phyloP scores from a whole-genome alignment of 495 filamentous ascomycete genomes.

The Neurospora tetraspora region DNA sequence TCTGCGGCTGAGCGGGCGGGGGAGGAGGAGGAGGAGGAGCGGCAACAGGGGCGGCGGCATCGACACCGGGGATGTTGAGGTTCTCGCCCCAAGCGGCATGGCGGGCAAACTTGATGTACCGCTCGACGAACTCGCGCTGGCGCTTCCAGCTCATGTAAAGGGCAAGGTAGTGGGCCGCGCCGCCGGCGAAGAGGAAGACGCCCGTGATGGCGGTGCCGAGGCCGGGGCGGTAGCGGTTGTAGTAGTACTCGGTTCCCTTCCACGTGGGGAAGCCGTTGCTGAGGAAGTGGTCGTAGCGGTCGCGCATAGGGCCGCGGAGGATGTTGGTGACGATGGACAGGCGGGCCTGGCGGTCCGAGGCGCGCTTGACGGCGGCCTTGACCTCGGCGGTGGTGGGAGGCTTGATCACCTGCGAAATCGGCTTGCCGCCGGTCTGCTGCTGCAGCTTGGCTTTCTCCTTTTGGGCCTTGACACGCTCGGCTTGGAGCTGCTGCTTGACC shows the following conservation, averaged over 20 bases:
- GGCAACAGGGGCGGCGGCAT: slow-evolving; percentile 32
- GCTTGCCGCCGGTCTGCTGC: slow-evolving; percentile 41
- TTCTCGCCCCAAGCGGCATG: slow-evolving; percentile 73
- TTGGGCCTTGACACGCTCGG: slow-evolving; percentile 52
- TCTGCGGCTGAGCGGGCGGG: slow-evolving; percentile 20
- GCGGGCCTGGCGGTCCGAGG: slow-evolving; percentile 68
- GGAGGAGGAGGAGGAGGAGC: slow-evolving; percentile 23
- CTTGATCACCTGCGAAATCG: slow-evolving; percentile 58
- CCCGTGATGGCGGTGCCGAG: slow-evolving; percentile 74
- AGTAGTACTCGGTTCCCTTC: slow-evolving; percentile 98
- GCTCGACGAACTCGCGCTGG: slow-evolving; percentile 78
- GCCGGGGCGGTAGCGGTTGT: slow-evolving; percentile 82
- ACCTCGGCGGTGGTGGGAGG: slow-evolving; percentile 63
- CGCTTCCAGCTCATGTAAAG: slow-evolving; percentile 78
- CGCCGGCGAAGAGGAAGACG: slow-evolving; percentile 76
- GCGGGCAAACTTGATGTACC: slow-evolving; percentile 84
- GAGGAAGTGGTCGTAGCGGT: slow-evolving; percentile 93
- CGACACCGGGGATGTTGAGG: slow-evolving; percentile 48
- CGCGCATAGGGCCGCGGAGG: slow-evolving; percentile 65
- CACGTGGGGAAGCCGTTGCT: slow-evolving; percentile 89
- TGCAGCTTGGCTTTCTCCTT: slow-evolving; percentile 42
- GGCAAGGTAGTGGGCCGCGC: slow-evolving; percentile 73
- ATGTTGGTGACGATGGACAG: slow-evolving; percentile 76
- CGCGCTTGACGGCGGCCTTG: slow-evolving; percentile 60
- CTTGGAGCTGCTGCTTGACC: slow-evolving; percentile 70